Evolutionary conservation across 345 rosid species (phyloP), one percentile per base, ranked within the genome.

Genomic region (Sisymbrium irio): DNA sequence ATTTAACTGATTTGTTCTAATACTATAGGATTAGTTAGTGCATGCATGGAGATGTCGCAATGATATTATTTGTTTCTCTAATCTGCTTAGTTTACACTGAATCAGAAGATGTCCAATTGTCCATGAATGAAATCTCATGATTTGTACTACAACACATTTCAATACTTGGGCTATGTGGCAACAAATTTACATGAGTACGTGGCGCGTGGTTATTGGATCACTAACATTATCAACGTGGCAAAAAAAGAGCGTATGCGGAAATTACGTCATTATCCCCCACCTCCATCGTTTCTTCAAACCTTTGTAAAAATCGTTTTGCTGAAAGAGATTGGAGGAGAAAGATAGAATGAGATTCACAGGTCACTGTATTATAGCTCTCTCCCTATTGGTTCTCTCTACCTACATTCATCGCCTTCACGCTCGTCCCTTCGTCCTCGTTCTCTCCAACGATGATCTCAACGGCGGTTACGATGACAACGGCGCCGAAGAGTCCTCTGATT

Each of bases 391-490:
- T 30, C 53, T n/a, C 19, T 86, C 64, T 84, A 41, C 70, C 65
- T 84, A 57, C 67, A 46, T 46, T 46, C 12, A 46, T 87, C 46
- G 78, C 40, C 82, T 84, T 49, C 8, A 53, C 20, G 89, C 90
- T 5, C 89, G 95, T 59, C 87, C 95, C 56, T 79, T 81, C 79
- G 80, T 91, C 58, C 87, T 94, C 74, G 62, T 88, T 40, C 85
- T 94, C 76, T 79, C 96, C 7, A 92, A 83, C 45, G 97, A 94
- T 46, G 97, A 91, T 83, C 91, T 91, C 75, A 89, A 88, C 71
- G 89, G 86, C 65, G 72, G 78, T 64, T 84, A 77, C 57, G 90
- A 77, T 36, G 89, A 81, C 40, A 81, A 68, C 35, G 76, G 49
- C 80, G 63, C 61, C 65, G 17, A 44, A 9, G 54, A 60, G 54